These are phyloP conservation scores for Penicillium steckii DNA, from an alignment of 495 filamentous ascomycete species.

Conservation along the genomic window DNA sequence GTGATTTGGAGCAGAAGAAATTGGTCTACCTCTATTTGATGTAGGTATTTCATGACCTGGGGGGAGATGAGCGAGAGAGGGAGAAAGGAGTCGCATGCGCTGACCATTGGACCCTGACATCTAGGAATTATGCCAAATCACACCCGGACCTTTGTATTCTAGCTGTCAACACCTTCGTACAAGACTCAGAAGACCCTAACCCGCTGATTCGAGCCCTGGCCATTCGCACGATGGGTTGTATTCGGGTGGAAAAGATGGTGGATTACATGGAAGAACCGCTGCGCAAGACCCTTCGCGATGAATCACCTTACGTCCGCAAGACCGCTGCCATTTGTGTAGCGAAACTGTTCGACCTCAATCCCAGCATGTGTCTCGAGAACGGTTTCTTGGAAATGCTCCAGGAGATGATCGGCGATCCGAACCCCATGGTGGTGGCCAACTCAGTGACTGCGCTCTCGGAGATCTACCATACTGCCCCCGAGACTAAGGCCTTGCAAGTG, in stretches of 20 bases:
- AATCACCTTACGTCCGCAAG: slow-evolving; percentile 97
- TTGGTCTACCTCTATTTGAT: slow-evolving; percentile 98
- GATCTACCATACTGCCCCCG: slow-evolving; percentile 86
- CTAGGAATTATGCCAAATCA: slow-evolving; percentile 98
- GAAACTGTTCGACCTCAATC: slow-evolving; percentile 95
- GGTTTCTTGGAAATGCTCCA: slow-evolving; percentile 95
- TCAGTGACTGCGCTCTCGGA: slow-evolving; percentile 90
- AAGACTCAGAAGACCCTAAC: slow-evolving; percentile 98
- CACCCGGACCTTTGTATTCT: slow-evolving; percentile 99
- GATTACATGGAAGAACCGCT: slow-evolving; percentile 99
- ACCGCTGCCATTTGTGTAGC: slow-evolving; percentile 97
- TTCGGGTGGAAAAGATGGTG: slow-evolving; percentile 98
- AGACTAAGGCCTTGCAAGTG: slow-evolving; percentile 82
- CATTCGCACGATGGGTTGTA: slow-evolving; percentile 99
- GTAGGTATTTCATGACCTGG: slow-evolving; percentile 49
- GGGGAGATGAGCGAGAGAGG: neutral
- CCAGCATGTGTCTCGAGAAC: slow-evolving; percentile 89
- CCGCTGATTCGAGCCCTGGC: slow-evolving; percentile 91
- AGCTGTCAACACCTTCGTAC: slow-evolving; percentile 98
- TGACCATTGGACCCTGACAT: slow-evolving; percentile 9
- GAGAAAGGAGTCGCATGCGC: slow-evolving; percentile 4
- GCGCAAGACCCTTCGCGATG: slow-evolving; percentile 92
- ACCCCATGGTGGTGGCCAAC: slow-evolving; percentile 99
- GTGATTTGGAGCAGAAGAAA: slow-evolving; percentile 98
- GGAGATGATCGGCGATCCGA: slow-evolving; percentile 94